Percentiles rank a stretch among this genome's conserved stretches.
Conservation (phyloP, 768 basidiomycete genomes). For the Auricularia cornea region DNA sequence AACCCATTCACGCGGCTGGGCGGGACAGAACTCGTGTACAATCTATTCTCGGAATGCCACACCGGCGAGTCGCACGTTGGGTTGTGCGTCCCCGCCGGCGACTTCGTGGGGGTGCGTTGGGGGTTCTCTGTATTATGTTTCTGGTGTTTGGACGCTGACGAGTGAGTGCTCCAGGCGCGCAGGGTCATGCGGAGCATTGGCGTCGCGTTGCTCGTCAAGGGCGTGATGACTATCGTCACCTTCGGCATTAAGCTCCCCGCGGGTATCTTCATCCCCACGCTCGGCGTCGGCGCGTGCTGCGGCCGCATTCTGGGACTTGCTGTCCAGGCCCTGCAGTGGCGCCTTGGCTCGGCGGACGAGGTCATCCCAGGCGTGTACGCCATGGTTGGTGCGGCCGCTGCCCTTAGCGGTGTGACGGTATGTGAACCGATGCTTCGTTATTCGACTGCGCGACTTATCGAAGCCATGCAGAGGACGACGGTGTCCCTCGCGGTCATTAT, state of each 20-base stretch:
- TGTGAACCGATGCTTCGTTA: slow-evolving; percentile 20
- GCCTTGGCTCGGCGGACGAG: slow-evolving; percentile 60
- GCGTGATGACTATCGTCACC: slow-evolving; percentile 71
- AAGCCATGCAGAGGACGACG: slow-evolving; percentile 55
- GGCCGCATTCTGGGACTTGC: slow-evolving; percentile 79
- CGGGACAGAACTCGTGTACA: slow-evolving; percentile 90
- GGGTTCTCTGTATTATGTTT: not conserved
- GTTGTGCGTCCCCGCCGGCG: slow-evolving; percentile 50
- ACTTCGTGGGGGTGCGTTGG: slow-evolving; percentile 35
- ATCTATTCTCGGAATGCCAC: slow-evolving; percentile 82
- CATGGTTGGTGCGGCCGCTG: slow-evolving; percentile 90
- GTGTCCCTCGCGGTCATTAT: slow-evolving; percentile 94
- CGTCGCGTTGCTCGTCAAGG: slow-evolving; percentile 78
- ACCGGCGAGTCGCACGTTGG: slow-evolving; percentile 49
- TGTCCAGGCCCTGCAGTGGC: slow-evolving; percentile 72
- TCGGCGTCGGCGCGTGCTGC: slow-evolving; percentile 91
- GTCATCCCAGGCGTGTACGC: slow-evolving; percentile 87
- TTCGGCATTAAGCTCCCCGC: slow-evolving; percentile 90
- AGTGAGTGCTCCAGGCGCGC: slow-evolving; percentile 35
- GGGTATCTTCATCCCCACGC: slow-evolving; percentile 94
- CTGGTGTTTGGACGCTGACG: too few species aligned
- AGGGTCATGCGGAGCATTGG: slow-evolving; percentile 56
- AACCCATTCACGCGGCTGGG: slow-evolving; percentile 91
- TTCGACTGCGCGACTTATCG: slow-evolving; percentile 3
- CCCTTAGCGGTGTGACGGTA: slow-evolving; percentile 92